A percentile compares a stretch with the other conserved stretches of the same genome.
These are phyloP conservation scores for Aspergillus ochraceus DNA, from an alignment of 2,329 filamentous ascomycete species.

Conservation along the genomic window DNA sequence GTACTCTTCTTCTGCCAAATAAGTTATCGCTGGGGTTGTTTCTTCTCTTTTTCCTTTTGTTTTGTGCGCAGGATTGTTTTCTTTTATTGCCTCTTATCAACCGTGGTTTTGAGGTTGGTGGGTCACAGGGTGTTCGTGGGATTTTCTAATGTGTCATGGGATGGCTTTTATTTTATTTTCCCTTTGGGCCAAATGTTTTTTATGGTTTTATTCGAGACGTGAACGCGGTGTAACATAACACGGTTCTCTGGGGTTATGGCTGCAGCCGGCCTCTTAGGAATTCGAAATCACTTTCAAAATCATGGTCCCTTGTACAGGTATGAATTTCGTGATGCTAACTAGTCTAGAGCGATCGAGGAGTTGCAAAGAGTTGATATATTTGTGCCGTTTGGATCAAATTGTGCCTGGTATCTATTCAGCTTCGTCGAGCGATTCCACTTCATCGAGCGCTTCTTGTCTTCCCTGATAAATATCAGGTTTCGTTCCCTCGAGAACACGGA, in stretches of 20 bases:
- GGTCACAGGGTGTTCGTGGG: conserved; percentile 47
- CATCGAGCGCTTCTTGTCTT: conserved; percentile 75
- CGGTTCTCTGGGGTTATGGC: conserved; percentile 33
- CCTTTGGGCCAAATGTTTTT: conserved; percentile 39
- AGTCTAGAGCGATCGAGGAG: not conserved
- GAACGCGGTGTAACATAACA: conserved; percentile 49
- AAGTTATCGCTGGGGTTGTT: conserved; percentile 49
- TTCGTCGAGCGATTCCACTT: conserved; percentile 86
- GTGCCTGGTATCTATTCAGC: conserved; percentile 36
- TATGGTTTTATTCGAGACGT: conserved; percentile 46
- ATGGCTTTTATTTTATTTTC: conserved; percentile 44
- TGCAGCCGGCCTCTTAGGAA: conserved; percentile 25
- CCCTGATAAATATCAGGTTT: conserved; percentile 56
- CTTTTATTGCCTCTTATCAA: conserved; percentile 43
- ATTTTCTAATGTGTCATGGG: conserved; percentile 51
- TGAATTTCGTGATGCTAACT: not conserved
- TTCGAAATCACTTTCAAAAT: conserved; percentile 29
- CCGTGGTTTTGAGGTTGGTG: conserved; percentile 44
- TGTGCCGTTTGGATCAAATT: not conserved
- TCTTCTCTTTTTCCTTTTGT: conserved; percentile 58
- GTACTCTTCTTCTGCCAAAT: conserved; percentile 99
- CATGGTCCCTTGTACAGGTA: not conserved
- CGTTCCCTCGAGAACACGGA: conserved; percentile 75
- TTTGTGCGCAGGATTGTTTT: conserved; percentile 55
- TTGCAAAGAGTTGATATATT: not conserved